Base-by-base conservation (phyloP, 192 early-diverging fungal species). In the Coemansia pectinata region DNA sequence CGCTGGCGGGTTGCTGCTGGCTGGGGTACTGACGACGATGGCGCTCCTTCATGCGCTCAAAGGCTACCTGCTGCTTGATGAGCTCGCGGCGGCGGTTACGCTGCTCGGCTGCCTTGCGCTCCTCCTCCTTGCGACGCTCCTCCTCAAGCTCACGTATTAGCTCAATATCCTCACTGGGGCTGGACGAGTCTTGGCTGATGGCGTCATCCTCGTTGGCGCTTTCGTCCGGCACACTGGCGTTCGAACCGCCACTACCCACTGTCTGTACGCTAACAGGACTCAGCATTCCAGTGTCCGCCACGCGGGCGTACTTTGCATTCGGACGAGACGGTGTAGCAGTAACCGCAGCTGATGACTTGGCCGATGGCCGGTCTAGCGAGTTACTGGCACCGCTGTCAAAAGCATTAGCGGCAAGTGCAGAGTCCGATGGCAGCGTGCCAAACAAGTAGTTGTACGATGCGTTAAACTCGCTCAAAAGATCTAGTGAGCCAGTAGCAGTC, bases 1-100 rank as follows among this genome's bases (percentile, higher is more conserved):
- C 44, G 31, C 48, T 66, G 11, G 65, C 33, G 14, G 74, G 27
- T 48, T 48, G 57, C 17, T 62, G 62, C 66, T 77, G 73, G 0
- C 67, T 45, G 4, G 75, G 75, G 34, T 38, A 63, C 69, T 83
- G 80, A 4, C 73, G 70, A 44, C 77, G 73, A 44, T 84, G 81
- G 21, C 81, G 81, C 62, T 84, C 81, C 65, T 84, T 84, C 81
- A 84, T 84, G 19, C 81, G 73, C 77, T 84, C 81, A 71, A 84
- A 84, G 2, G 81, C 81, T 3, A 84, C 73, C 59, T 79, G 81
- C 77, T 84, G 81, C 71, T 76, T 84, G 65, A 84, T 72, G 47
- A 76, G 59, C 68, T 84, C 77, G 41, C 81, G 76, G 39, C 81
- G 81, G 27, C 81, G 76, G 61, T 33, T 76, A 61, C 81, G 81